Evolutionary conservation across 805 yeast species (phyloP).

Genomic region (Myxozyma udenii): DNA sequence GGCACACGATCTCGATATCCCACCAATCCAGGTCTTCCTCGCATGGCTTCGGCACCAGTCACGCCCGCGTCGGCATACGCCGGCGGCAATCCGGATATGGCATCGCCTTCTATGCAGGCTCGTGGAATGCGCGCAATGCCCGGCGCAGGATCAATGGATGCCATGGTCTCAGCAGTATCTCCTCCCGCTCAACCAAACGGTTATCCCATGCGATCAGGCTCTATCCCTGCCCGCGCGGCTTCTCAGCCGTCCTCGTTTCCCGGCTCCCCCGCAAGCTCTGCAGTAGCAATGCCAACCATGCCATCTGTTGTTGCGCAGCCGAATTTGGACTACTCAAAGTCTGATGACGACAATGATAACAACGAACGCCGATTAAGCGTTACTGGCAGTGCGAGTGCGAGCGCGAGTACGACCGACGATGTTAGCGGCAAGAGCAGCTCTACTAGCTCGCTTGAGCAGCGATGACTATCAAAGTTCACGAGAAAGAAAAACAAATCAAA

Average conservation of each 20-base stretch:
- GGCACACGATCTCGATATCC: neutral
- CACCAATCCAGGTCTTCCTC: neutral
- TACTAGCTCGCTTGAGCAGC: constrained; percentile 28
- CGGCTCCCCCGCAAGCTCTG: neutral
- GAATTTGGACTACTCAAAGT: neutral
- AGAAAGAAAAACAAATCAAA: no score
- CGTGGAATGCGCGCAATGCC: constrained; percentile 14
- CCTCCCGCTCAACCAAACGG: neutral
- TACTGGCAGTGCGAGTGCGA: constrained; percentile 27
- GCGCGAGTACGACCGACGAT: constrained; percentile 24
- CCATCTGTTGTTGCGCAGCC: constrained; percentile 1
- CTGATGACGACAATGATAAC: no score
- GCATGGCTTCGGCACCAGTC: neutral
- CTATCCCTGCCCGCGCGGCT: no score
- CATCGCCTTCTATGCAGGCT: constrained; percentile 9
- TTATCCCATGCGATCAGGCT: no score
- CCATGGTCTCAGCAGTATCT: constrained; percentile 10
- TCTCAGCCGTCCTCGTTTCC: neutral
- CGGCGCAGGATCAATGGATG: constrained; percentile 26
- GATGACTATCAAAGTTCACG: no score
- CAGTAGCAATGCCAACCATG: constrained; percentile 4
- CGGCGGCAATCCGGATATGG: neutral
- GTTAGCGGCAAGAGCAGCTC: constrained; percentile 27
- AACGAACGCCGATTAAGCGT: constrained; percentile 16
- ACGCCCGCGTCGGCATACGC: neutral